Evolutionary conservation across 495 filamentous ascomycete genomes (phyloP).

Genomic region (Corynascus novoguineensis): DNA sequence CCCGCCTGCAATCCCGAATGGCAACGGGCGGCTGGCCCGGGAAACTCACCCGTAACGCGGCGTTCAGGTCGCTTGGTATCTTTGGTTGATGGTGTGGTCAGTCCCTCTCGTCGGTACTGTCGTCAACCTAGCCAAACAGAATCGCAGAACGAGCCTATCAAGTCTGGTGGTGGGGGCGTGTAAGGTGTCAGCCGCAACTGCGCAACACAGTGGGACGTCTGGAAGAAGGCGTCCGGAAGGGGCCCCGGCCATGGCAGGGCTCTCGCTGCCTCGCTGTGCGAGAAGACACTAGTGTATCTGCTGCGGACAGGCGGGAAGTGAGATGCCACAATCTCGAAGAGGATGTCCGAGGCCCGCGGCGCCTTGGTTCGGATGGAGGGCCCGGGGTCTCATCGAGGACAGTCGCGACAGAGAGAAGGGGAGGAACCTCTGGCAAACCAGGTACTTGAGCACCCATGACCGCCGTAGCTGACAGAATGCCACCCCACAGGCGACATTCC

Average conservation of each 20-base stretch:
- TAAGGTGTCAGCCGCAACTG: conserved; percentile 5
- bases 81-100: no score
- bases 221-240: no score
- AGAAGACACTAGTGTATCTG: conserved; percentile 2
- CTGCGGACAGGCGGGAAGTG: conserved; percentile 6
- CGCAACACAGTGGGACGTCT: no score
- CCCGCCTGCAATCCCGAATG: no score
- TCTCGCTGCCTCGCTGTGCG: conserved; percentile 9
- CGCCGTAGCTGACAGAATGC: neutral
- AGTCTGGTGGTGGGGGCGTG: conserved; percentile 6
- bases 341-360: neutral
- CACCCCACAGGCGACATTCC: no score
- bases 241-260: conserved; percentile 1
- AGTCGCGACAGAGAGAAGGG: neutral
- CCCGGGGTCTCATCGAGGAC: neutral
- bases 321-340: conserved; percentile 11
- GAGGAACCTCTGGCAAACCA: neutral
- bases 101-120: no score
- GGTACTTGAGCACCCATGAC: neutral
- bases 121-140: conserved; percentile 4
- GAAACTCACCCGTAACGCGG: conserved; percentile 16
- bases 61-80: no score
- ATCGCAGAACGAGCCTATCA: neutral
- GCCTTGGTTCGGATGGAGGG: neutral
- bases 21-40: no score